A percentile compares a stretch with the other conserved stretches of the same genome.
Conservation (phyloP, 2,329 filamentous ascomycete species). For the Talaromyces sp. region DNA sequence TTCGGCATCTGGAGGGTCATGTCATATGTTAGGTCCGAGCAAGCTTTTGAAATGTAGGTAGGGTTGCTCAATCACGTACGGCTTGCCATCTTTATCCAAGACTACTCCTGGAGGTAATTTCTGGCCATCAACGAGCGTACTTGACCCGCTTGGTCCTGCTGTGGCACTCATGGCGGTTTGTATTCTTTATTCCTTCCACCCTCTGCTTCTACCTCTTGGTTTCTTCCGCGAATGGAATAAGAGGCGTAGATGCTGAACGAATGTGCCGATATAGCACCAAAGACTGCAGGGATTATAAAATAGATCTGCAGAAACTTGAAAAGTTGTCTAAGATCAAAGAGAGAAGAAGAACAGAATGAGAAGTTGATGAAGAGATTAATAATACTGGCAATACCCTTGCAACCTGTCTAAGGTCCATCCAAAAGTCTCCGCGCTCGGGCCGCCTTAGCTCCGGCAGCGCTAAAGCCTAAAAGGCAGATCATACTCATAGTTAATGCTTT, state of each 20-base stretch:
- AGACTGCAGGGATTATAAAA: neutral
- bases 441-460: neutral
- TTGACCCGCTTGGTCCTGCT: slow-evolving; percentile 3
- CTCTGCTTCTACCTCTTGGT: neutral
- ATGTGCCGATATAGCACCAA: neutral
- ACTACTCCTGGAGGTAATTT: slow-evolving; percentile 45
- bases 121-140: slow-evolving; percentile 11
- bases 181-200: neutral
- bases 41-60: neutral
- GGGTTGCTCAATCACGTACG: slow-evolving; percentile 32
- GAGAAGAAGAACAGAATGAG: neutral
- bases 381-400: neutral
- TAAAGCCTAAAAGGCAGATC: neutral
- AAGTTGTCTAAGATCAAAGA: neutral
- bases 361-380: neutral
- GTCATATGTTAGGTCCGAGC: neutral
- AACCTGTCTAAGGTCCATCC: neutral
- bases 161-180: neutral
- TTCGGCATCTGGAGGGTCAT: slow-evolving; percentile 38
- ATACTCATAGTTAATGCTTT: no score
- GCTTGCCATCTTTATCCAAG: slow-evolving; percentile 47
- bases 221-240: neutral
- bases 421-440: slow-evolving; percentile 1
- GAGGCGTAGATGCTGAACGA: neutral
- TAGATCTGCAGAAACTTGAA: no score